Conservation (phyloP, 306 rosid species). For the Nissolia schottii region DNA sequence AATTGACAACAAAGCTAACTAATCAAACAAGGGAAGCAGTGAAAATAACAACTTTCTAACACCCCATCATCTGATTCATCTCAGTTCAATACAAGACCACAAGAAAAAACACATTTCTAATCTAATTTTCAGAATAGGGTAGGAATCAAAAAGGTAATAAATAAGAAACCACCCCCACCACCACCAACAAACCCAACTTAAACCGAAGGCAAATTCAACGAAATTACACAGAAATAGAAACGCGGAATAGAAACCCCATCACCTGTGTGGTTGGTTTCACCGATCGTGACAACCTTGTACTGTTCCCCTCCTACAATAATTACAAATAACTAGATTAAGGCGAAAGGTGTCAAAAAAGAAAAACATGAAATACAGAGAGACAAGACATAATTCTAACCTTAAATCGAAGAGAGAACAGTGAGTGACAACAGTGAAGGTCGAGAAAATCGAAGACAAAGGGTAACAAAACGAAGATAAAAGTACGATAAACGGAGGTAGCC, state of each 20-base stretch:
- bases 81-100: neutral
- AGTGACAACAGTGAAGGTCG: neutral
- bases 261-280: conserved; percentile 11
- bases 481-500: neutral
- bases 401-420: conserved; percentile 26
- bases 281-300: conserved; percentile 4
- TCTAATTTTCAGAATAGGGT: conserved; percentile 1
- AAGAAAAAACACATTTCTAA: neutral
- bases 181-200: neutral
- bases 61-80: neutral
- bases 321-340: neutral
- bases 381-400: conserved; percentile 3
- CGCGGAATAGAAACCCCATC: neutral
- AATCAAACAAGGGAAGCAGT: neutral
- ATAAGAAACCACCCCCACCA: neutral
- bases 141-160: neutral
- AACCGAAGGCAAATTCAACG: neutral
- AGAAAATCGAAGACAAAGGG: neutral
- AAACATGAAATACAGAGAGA: neutral
- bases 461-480: neutral
- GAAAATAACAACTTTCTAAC: conserved; percentile 11
- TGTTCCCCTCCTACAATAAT: conserved; percentile 2
- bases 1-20: neutral
- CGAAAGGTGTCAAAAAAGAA: neutral
- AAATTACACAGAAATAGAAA: neutral